A percentile compares a stretch with the other conserved stretches of the same genome.
Conservation (phyloP, 2,329 filamentous ascomycete genomes). For the Phyllosticta ampelicida region DNA sequence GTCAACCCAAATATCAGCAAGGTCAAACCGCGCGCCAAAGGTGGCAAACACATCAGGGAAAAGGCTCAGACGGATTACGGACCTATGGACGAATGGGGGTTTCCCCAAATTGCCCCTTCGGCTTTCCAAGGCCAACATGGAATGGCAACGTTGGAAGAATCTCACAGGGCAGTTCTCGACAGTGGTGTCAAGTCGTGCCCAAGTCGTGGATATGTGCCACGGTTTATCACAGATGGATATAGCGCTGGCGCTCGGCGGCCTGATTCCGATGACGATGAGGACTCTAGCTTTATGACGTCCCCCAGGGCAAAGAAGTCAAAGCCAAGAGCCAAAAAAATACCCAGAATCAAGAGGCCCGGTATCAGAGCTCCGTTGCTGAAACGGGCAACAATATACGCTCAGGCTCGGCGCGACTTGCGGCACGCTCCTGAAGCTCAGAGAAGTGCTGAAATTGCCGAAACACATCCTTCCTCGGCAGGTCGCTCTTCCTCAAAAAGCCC, state of each 20-base stretch:
- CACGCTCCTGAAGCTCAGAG: not conserved
- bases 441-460: not conserved
- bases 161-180: not conserved
- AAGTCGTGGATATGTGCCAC: conserved; percentile 3
- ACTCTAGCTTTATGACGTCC: not conserved
- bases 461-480: not conserved
- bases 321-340: not conserved
- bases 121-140: conserved; percentile 31
- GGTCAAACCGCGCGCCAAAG: conserved; percentile 11
- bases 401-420: not conserved
- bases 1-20: conserved; percentile 20
- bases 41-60: conserved; percentile 10
- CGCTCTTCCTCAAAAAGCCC: not conserved
- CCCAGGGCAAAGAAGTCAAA: not conserved
- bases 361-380: not conserved
- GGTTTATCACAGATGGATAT: conserved; percentile 1
- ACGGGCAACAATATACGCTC: not conserved
- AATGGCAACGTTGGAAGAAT: conserved; percentile 27
- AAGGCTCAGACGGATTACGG: conserved; percentile 12
- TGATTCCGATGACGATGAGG: conserved; percentile 2
- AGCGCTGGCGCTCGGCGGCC: not conserved
- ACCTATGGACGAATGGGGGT: conserved; percentile 38
- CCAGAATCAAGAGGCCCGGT: not conserved
- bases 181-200: conserved; percentile 1
- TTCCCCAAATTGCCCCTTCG: conserved; percentile 27